These are phyloP conservation scores for Pseudovirgaria hyperparasitica DNA, from an alignment of 2,329 filamentous ascomycete genomes.

Conservation along the genomic window DNA sequence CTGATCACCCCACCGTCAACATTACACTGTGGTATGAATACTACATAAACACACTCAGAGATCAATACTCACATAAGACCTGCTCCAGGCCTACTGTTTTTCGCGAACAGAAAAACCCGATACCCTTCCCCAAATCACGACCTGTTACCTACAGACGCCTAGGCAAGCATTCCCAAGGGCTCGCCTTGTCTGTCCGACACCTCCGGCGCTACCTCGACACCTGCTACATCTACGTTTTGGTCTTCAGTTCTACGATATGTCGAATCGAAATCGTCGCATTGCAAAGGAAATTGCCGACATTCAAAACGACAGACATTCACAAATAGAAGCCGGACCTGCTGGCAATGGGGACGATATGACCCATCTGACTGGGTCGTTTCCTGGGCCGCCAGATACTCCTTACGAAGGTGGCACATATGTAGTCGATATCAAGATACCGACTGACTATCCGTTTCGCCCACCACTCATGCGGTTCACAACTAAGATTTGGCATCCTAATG, in stretches of 20 bases:
- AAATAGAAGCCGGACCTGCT: slow-evolving; percentile 56
- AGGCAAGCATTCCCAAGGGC: no score
- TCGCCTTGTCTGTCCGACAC: no score
- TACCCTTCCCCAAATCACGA: no score
- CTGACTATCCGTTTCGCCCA: slow-evolving; percentile 85
- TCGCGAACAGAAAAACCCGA: no score
- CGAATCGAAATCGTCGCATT: slow-evolving; percentile 48
- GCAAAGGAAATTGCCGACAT: slow-evolving; percentile 70
- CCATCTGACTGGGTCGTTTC: slow-evolving; percentile 71
- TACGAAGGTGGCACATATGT: slow-evolving; percentile 77
- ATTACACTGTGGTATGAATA: no score
- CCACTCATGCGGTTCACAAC: slow-evolving; percentile 86
- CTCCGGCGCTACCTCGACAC: not conserved
- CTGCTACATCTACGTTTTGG: slow-evolving; percentile 3
- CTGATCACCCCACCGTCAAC: no score
- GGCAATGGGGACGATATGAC: slow-evolving; percentile 57
- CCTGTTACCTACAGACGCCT: no score
- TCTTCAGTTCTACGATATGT: slow-evolving; percentile 11
- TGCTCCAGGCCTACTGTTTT: no score
- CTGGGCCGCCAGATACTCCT: slow-evolving; percentile 80
- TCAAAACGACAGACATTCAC: slow-evolving; percentile 58
- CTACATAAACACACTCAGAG: no score
- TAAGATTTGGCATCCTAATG: slow-evolving; percentile 93
- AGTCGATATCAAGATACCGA: slow-evolving; percentile 78
- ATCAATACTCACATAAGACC: no score